A percentile compares a stretch with the other conserved stretches of the same genome.
phyloP scores from a whole-genome alignment of 129 eudicot genomes.

The Solidago caesia region DNA sequence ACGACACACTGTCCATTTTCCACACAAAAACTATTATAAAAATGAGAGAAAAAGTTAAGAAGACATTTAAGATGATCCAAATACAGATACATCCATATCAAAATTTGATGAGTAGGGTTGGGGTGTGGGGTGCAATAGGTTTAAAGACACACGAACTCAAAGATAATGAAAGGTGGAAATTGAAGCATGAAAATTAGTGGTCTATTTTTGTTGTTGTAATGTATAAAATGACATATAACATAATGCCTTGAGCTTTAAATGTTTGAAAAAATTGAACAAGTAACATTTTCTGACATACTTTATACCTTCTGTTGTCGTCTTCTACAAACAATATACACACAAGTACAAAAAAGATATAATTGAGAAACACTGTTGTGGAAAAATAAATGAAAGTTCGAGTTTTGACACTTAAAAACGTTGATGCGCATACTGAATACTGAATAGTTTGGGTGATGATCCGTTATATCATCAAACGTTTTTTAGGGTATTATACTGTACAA shows the following conservation, averaged over 20 bases:
- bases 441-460: too few relatives aligned
- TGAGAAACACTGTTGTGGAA: not conserved
- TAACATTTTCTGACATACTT: not conserved
- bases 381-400: not conserved
- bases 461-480: too few relatives aligned
- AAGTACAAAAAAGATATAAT: too few relatives aligned
- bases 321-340: not conserved
- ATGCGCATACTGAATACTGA: too few relatives aligned
- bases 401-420: too few relatives aligned
- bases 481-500: too few relatives aligned
- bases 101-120: not conserved
- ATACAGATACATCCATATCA: not conserved
- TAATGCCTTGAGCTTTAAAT: slow-evolving; percentile 3
- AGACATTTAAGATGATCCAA: not conserved
- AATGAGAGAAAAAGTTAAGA: too few relatives aligned
- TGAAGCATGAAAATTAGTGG: not conserved
- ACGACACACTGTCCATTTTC: too few relatives aligned
- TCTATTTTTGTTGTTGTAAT: not conserved
- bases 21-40: too few relatives aligned
- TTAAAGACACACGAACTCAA: not conserved
- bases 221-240: not conserved
- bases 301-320: not conserved
- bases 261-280: not conserved
- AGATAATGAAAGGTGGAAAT: not conserved
- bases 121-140: slow-evolving; percentile 5